These are phyloP conservation scores for Hemileccinum rubropunctum DNA, from an alignment of 768 basidiomycete genomes.

Conservation along the genomic window DNA sequence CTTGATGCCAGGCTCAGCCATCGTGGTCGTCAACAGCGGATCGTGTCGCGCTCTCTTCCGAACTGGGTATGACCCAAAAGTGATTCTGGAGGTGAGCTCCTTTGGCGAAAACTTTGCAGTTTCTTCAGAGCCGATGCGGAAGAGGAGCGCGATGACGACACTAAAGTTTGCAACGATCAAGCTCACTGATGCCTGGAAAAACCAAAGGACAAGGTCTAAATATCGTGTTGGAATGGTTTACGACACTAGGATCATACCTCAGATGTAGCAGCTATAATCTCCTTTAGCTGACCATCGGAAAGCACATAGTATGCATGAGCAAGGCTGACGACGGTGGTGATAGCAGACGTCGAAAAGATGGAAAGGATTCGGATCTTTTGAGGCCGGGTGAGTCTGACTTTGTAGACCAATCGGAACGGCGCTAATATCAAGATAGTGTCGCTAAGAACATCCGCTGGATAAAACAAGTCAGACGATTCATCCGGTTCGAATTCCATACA, in stretches of 20 bases:
- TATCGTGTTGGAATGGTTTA: no score
- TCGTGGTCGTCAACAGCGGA: no score
- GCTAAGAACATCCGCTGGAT: constrained; percentile 2
- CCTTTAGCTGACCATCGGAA: not conserved
- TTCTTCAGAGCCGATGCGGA: constrained; percentile 6
- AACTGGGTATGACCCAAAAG: no score
- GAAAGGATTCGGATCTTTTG: constrained; percentile 5
- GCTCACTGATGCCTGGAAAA: not conserved
- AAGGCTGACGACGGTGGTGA: constrained; percentile 3
- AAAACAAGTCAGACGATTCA: not conserved
- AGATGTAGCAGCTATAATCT: not conserved
- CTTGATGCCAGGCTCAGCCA: no score
- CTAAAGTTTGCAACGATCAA: constrained; percentile 3
- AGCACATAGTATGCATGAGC: constrained; percentile 2
- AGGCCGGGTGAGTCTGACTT: not conserved
- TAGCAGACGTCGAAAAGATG: constrained; percentile 6
- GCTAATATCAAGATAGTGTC: constrained; percentile 1
- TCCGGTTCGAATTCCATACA: not conserved
- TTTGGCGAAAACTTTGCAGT: not conserved
- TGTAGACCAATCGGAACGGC: constrained; percentile 1
- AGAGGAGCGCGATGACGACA: constrained; percentile 5
- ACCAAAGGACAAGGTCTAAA: no score
- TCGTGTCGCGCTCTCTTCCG: no score
- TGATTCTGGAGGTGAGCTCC: no score
- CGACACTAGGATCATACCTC: not conserved